Percentiles rank a stretch among this genome's conserved stretches.
These are phyloP conservation scores for Emmonsia crescens DNA, from an alignment of 2,329 filamentous ascomycete species.

Conservation along the genomic window DNA sequence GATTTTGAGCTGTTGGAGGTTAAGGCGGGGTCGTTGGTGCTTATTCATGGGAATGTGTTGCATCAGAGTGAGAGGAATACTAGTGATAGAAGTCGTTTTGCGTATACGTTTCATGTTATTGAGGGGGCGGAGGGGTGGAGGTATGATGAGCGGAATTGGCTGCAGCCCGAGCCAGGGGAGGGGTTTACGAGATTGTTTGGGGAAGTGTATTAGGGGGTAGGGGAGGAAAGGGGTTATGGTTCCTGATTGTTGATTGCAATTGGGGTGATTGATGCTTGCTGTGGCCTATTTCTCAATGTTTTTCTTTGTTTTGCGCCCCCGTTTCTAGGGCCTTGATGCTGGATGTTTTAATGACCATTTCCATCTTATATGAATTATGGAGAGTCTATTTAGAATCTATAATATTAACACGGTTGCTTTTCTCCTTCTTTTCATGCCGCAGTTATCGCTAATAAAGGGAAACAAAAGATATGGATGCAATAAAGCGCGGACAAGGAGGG, in stretches of 20 bases:
- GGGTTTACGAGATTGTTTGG: conserved; percentile 63
- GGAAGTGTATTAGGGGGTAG: not conserved
- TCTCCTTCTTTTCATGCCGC: not conserved
- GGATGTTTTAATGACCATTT: not conserved
- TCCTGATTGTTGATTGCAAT: not conserved
- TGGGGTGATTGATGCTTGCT: not conserved
- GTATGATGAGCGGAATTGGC: conserved; percentile 86
- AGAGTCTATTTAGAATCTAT: conserved; percentile 9
- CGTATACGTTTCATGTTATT: conserved; percentile 96
- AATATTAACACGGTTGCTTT: not conserved
- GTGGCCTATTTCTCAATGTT: not conserved
- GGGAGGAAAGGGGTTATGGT: conserved; percentile 7
- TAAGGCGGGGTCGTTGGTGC: conserved; percentile 76
- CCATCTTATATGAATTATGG: conserved; percentile 4
- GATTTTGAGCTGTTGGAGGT: conserved; percentile 75
- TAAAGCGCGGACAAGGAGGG: not conserved
- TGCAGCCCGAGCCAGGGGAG: conserved; percentile 66
- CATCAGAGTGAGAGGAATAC: conserved; percentile 94
- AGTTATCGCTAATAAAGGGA: not conserved
- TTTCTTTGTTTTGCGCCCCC: not conserved
- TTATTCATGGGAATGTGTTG: conserved; percentile 91
- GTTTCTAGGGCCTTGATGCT: not conserved
- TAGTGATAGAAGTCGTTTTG: conserved; percentile 76
- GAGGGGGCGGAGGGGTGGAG: conserved; percentile 56
- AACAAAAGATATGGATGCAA: not conserved